phyloP scores from a whole-genome alignment of 331 rosid species.

The Arachis monticola region DNA sequence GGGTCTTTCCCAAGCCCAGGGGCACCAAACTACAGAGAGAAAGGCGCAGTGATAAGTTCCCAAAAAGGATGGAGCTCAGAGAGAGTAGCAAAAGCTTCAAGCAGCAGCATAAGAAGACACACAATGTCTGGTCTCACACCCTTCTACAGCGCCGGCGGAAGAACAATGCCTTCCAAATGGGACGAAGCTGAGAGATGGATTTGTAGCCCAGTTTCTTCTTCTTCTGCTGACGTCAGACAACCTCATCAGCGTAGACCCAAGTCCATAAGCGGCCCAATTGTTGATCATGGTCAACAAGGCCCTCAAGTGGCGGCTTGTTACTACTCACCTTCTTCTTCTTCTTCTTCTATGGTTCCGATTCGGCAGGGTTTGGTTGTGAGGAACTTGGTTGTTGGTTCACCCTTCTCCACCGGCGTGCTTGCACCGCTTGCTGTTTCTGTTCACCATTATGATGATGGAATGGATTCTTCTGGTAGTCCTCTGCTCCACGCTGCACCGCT shows the following conservation, averaged over 20 bases:
- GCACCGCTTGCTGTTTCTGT: conserved; percentile 67
- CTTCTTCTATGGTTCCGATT: conserved; percentile 38
- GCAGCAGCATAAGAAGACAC: conserved; percentile 46
- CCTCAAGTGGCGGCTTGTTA: conserved; percentile 53
- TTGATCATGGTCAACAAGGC: neutral
- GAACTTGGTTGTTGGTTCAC: conserved; percentile 57
- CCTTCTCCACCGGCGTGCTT: conserved; percentile 74
- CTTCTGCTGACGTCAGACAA: conserved; percentile 44
- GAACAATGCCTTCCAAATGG: conserved; percentile 91
- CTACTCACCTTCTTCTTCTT: conserved; percentile 49
- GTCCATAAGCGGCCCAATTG: conserved; percentile 91
- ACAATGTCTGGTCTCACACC: conserved; percentile 53
- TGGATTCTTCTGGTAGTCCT: conserved; percentile 38
- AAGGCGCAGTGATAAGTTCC: conserved; percentile 28
- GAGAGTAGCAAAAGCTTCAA: conserved; percentile 50
- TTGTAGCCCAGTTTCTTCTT: conserved; percentile 72
- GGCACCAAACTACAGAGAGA: conserved; percentile 56
- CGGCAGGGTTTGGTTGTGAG: conserved; percentile 54
- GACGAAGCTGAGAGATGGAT: conserved; percentile 99
- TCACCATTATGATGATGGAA: conserved; percentile 43
- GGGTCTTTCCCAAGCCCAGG: conserved; percentile 64
- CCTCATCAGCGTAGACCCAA: conserved; percentile 58
- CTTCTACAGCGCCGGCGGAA: conserved; percentile 55
- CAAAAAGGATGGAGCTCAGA: conserved; percentile 92
- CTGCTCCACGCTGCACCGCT: conserved; percentile 41